Base-by-base conservation (phyloP, 495 filamentous ascomycete genomes). In the Sphaerosporella brunnea region DNA sequence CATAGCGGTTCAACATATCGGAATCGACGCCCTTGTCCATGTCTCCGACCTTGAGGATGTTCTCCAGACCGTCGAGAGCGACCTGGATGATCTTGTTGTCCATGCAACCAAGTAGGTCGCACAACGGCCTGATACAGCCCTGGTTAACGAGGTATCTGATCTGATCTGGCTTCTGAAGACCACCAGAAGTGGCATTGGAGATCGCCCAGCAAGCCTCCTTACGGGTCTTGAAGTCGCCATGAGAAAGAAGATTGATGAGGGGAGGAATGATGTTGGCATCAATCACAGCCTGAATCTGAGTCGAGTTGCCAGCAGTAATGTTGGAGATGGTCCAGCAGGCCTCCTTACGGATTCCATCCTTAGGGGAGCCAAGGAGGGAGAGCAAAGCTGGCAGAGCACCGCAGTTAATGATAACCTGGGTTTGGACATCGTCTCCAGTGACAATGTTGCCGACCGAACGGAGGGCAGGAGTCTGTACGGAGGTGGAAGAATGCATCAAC, bases 81-180 rank as follows among this genome's bases (percentile, higher is more conserved):
- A 99, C 92, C 63, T 99, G 92, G 56, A 99, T 96, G 63, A 99
- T 99, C 76, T 99, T 99, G 68, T 99, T 99, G 66, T 99, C 92
- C 11, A 93, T 92, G 72, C 92, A 96, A 32, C 77, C 80, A 16
- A 99, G 75, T 16, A 99, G 78, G 54, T 99, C 92, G 65, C 92
- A 99, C 28, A 99, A 75, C 0, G 92, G 92, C 69, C 84, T 93
- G 68, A 99, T 96, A 72, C 84, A 93, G 43, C 92, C 92, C 62
- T 87, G 79, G 7, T 73, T 64, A 38, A 99, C 92, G 43, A 99
- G 73, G 59, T 93, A 96, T 48, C 92, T 74, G 52, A 99, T 99
- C 68, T 99, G 92, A 23, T 95, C 92, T 3, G 92, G 92, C 72
- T 95, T 96, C 68, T 95, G 88, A 16, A 99, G 78, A 53, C 92